Evolutionary conservation across 2,329 filamentous ascomycete species (phyloP).

Genomic region (Apiospora rasikravindrae): DNA sequence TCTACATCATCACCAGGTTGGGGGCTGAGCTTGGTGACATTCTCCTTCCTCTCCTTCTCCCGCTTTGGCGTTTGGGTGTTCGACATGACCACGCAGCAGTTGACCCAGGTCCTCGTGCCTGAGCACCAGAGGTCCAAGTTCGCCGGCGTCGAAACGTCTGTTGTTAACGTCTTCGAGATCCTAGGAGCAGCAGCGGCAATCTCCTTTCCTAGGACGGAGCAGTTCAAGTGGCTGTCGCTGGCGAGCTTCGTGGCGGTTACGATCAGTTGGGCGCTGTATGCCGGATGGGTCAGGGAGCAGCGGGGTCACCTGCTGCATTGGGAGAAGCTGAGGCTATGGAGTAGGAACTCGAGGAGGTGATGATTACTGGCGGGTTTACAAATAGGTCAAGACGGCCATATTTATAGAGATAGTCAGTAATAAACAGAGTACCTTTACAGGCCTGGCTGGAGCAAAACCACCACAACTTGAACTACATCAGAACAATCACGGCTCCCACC

Average conservation of each 20-base stretch:
- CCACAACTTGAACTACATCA: not conserved
- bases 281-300: slow-evolving; percentile 43
- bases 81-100: slow-evolving; percentile 41
- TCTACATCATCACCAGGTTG: slow-evolving; percentile 26
- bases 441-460: not conserved
- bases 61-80: slow-evolving; percentile 51
- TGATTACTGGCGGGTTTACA: not conserved
- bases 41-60: slow-evolving; percentile 47
- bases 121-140: slow-evolving; percentile 44
- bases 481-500: not conserved
- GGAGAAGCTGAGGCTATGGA: slow-evolving; percentile 36
- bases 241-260: slow-evolving; percentile 38
- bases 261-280: slow-evolving; percentile 41
- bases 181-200: slow-evolving; percentile 43
- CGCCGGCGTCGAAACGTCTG: slow-evolving; percentile 46
- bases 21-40: slow-evolving; percentile 41
- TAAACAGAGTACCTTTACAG: not conserved
- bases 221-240: slow-evolving; percentile 45
- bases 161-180: slow-evolving; percentile 47
- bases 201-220: slow-evolving; percentile 40
- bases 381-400: not conserved
- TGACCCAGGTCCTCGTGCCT: slow-evolving; percentile 44
- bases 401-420: not conserved
- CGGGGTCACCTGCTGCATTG: slow-evolving; percentile 49
- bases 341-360: slow-evolving; percentile 18